A percentile compares a stretch with the other conserved stretches of the same genome.
Conservation (phyloP, 768 basidiomycete genomes). For the Termitomyces sp. region DNA sequence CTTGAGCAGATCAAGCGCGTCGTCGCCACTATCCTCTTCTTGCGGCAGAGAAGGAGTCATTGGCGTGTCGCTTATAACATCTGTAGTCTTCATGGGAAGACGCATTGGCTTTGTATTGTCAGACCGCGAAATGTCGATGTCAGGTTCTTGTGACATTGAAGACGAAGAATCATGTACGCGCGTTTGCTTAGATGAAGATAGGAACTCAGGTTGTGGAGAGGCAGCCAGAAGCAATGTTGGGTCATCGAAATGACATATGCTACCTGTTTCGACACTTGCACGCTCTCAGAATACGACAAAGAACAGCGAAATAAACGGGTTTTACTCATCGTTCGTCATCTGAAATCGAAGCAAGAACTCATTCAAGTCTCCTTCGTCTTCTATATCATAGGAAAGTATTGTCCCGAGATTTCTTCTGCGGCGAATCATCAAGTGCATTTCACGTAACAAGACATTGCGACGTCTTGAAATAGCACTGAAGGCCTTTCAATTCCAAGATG, state of each 20-base stretch:
- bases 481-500: constrained; percentile 4
- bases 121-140: background rate
- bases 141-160: background rate
- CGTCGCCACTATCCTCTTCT: constrained; percentile 23
- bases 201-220: background rate
- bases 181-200: background rate
- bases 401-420: constrained; percentile 41
- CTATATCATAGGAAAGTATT: constrained; percentile 30
- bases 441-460: constrained; percentile 64
- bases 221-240: constrained; percentile 16
- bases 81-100: background rate
- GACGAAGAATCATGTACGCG: background rate
- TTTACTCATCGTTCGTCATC: constrained; percentile 43
- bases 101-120: background rate
- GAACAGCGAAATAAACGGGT: constrained; percentile 1
- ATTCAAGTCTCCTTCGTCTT: constrained; percentile 37
- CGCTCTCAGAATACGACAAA: constrained; percentile 7
- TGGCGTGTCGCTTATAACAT: background rate
- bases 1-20: constrained; percentile 37
- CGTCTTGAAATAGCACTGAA: constrained; percentile 55
- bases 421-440: constrained; percentile 65
- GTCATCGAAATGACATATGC: constrained; percentile 30
- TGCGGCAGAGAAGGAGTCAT: constrained; percentile 7
- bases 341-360: constrained; percentile 54
- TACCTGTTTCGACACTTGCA: constrained; percentile 37